Conservation (phyloP, 2,329 filamentous ascomycete genomes). For the Microdochium bolleyi region DNA sequence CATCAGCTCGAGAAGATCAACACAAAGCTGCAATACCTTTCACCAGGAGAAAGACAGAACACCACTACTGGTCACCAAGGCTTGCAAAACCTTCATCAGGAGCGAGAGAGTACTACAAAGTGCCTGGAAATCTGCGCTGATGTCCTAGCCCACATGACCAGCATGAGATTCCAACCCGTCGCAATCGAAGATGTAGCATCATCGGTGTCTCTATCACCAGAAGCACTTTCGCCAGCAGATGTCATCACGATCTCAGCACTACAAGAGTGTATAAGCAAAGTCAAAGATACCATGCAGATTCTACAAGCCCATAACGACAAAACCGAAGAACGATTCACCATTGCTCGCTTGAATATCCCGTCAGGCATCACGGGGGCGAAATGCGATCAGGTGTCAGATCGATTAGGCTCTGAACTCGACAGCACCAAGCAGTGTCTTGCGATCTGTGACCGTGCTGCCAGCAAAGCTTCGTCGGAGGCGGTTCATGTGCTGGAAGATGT, state of each 20-base stretch:
- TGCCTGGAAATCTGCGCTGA: slow-evolving; percentile 20
- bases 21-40: slow-evolving; percentile 17
- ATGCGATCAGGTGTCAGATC: slow-evolving; percentile 6
- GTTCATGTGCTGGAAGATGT: neutral
- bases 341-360: slow-evolving; percentile 7
- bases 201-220: neutral
- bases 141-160: slow-evolving; percentile 17
- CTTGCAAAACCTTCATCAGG: slow-evolving; percentile 14
- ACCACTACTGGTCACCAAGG: slow-evolving; percentile 7
- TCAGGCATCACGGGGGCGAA: slow-evolving; percentile 10
- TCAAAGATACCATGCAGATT: slow-evolving; percentile 23
- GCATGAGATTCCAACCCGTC: neutral
- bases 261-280: slow-evolving; percentile 1
- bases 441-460: slow-evolving; percentile 13
- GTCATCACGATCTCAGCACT: neutral
- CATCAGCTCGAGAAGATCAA: slow-evolving; percentile 16
- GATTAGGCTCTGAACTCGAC: slow-evolving; percentile 21
- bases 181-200: neutral
- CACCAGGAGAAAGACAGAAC: slow-evolving; percentile 6
- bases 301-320: slow-evolving; percentile 4
- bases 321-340: neutral
- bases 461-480: neutral
- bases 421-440: slow-evolving; percentile 24
- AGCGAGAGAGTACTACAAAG: slow-evolving; percentile 19
- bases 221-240: neutral